Evolutionary conservation across 148 eudicot genomes (phyloP).

Genomic region (Fagopyrum homotropicum): DNA sequence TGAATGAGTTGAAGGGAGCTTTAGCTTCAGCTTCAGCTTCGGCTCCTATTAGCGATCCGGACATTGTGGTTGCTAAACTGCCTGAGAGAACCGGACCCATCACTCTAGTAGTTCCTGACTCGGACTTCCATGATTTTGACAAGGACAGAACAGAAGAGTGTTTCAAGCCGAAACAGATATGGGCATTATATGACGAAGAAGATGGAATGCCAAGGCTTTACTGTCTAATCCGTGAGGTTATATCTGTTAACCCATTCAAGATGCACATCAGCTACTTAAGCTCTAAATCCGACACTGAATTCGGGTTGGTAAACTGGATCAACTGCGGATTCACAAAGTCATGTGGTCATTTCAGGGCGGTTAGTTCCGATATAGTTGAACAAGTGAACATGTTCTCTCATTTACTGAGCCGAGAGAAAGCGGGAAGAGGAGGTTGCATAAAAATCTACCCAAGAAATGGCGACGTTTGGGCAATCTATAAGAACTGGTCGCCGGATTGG

Average conservation of each 20-base stretch:
- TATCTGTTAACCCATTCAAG: conserved; percentile 79
- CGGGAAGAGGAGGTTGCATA: conserved; percentile 87
- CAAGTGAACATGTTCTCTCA: conserved; percentile 97
- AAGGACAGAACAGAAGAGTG: conserved; percentile 85
- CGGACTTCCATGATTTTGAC: conserved; percentile 98
- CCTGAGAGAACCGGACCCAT: conserved; percentile 45
- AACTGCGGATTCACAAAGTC: conserved; percentile 86
- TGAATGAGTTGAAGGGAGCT: conserved; percentile 45
- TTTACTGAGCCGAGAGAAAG: conserved; percentile 58
- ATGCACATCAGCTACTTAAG: conserved; percentile 75
- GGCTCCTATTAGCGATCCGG: conserved; percentile 15
- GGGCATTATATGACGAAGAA: conserved; percentile 98
- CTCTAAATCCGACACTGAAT: conserved; percentile 80
- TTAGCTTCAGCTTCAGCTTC: neutral
- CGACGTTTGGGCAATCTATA: conserved; percentile 87
- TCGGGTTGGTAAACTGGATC: conserved; percentile 75
- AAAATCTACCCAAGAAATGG: conserved; percentile 79
- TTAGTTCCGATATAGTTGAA: conserved; percentile 53
- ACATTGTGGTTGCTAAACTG: conserved; percentile 28
- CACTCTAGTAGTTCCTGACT: conserved; percentile 85
- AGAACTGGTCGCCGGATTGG: conserved; percentile 90
- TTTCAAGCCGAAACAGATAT: conserved; percentile 91
- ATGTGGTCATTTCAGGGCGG: conserved; percentile 82
- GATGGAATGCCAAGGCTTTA: conserved; percentile 99
- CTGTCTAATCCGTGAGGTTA: conserved; percentile 76